Base-by-base conservation (phyloP, 805 yeast genomes). In the Yarrowia sp. region DNA sequence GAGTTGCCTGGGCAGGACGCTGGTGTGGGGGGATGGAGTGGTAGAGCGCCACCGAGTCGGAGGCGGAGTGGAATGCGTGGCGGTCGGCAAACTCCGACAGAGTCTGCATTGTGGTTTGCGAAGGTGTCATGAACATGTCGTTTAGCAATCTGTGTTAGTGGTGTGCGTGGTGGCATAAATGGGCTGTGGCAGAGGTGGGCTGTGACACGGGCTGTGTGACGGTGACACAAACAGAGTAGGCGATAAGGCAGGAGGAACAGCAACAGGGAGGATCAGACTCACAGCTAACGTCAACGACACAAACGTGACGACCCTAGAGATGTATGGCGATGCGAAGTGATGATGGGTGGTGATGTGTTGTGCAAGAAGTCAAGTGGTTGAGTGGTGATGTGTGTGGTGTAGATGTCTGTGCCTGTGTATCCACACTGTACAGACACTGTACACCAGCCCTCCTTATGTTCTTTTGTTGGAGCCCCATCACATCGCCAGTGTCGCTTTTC, bases 91-190 rank as follows among this genome's bases (percentile, higher is more conserved):
- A 51, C 58, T 51, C 58, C 41, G 58, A 51, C 14, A 51, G 58
- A 51, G 58, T 51, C n/a, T 51, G 58, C 58, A 51, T 51, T 10
- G 58, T 51, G 9, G 58, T 33, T 35, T 51, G 58, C 42, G 58
- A 51, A 29, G 58, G 58, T 51, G 58, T 51, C 58, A 51, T 51
- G 58, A 51, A 51, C 58, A 51, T 51, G 58, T 51, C 36, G 58
- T 51, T 51, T 33, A 35, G 58, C 58, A 51, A 51, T 51, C 58
- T 51, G 32, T 33, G 58, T 51, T 51, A 51, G 58, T 16, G n/a
- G n/a, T n/a, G n/a, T n/a, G 16, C 5, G 36, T 9, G 18, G 14
- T 24, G 29, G 29, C 14, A 22, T 9, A 7, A 24, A 8, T 2
- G 3, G 1, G 29, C 16, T n/a, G n/a, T n/a, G n/a, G n/a, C n/a